phyloP scores from a whole-genome alignment of 306 rosid species.

The Pueraria montana region DNA sequence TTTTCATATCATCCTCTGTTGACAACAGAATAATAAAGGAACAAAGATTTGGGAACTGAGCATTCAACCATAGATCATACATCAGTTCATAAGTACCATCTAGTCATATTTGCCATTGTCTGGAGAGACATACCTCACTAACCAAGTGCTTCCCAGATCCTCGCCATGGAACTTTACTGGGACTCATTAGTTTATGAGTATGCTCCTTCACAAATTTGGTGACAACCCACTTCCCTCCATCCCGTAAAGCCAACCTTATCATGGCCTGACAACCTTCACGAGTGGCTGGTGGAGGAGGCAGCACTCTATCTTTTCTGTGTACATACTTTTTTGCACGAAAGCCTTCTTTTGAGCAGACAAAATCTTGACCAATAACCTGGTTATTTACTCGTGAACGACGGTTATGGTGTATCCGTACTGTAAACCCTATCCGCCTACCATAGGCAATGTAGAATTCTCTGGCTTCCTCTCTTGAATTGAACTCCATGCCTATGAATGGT shows the following conservation, averaged over 20 bases:
- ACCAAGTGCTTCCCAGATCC: constrained; percentile 74
- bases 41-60: not conserved
- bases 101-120: constrained; percentile 6
- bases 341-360: constrained; percentile 85
- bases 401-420: constrained; percentile 79
- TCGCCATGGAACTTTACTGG: constrained; percentile 82
- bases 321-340: constrained; percentile 80
- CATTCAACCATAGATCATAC: not conserved
- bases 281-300: constrained; percentile 78
- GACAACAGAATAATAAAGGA: constrained; percentile 32
- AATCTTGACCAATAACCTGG: constrained; percentile 81
- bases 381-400: constrained; percentile 80
- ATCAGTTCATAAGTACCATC: constrained; percentile 17
- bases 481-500: constrained; percentile 71
- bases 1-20: not conserved
- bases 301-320: constrained; percentile 77
- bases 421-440: constrained; percentile 72
- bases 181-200: constrained; percentile 72
- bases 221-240: constrained; percentile 77
- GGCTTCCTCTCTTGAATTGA: constrained; percentile 80
- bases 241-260: constrained; percentile 75
- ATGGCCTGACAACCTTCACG: constrained; percentile 85
- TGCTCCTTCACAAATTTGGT: constrained; percentile 81
- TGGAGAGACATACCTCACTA: constrained; percentile 67
- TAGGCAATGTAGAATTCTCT: constrained; percentile 72